Base-by-base conservation (phyloP, 225 moss, liverwort and hornwort genomes). In the Rhytidiadelphus loreus region DNA sequence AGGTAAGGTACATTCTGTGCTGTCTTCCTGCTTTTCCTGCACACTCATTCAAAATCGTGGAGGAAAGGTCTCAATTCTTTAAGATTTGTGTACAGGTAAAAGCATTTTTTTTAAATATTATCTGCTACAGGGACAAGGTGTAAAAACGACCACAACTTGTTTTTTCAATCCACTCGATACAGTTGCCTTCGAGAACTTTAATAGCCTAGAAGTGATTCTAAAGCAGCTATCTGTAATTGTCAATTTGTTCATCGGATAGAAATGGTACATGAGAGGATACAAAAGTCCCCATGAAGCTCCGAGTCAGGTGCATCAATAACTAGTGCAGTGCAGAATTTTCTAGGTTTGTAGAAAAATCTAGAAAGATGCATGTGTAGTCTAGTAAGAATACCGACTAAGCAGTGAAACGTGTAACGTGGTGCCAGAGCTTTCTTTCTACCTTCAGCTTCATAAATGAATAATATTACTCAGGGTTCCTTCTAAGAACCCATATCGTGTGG, bases 401-500 rank as follows among this genome's bases (percentile, higher is more conserved):
- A n/a, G 55, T 61, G 44, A 63, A 80, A 63, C 60, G 71, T 81
- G 82, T 43, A 46, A 77, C 33, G 24, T 79, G 71, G 30, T 62
- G 62, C 59, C 37, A 77, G 78, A 79, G 30, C 46, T 39, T 66
- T 63, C 52, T 52, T 29, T 61, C 74, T 80, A 75, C 43, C 61
- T 69, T 77, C 90, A 85, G 69, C 69, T 63, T 81, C 84, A 30
- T 77, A 52, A 89, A 90, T 85, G 83, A 86, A 89, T 71, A 87
- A 62, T 88, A 55, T n/a, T 72, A 72, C 89, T 90, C 90, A 26
- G 89, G 85, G 82, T 64, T 75, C 63, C 65, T 90, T 84, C 58
- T 77, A 58, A 71, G 81, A 89, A 82, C 89, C 90, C 87, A 87
- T 76, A 44, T 59, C 57, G 68, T 74, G 74, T 39, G 90, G 84